phyloP scores from a whole-genome alignment of 2,329 filamentous ascomycete species.

The Elsinoe ampelina region DNA sequence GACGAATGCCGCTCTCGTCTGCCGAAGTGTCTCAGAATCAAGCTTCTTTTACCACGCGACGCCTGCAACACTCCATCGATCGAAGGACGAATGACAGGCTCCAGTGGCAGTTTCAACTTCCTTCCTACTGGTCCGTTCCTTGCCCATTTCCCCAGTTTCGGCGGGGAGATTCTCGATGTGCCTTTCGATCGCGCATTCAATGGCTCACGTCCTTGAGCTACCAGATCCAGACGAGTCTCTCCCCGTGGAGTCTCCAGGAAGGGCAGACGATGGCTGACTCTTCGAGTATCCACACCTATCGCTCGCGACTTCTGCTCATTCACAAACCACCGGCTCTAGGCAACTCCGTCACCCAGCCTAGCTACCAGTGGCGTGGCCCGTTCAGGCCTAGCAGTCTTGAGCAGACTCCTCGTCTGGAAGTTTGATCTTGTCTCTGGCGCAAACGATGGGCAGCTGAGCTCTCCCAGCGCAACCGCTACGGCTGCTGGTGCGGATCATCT shows the following conservation, averaged over 20 bases:
- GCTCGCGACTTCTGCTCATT: not conserved
- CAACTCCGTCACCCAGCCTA: not conserved
- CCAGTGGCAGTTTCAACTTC: not conserved
- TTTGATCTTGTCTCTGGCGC: not conserved
- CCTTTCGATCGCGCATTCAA: not conserved
- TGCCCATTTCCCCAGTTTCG: not conserved
- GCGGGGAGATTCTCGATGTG: not conserved
- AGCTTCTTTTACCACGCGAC: slow-evolving; percentile 7
- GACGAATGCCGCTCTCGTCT: not conserved
- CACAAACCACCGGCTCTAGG: not conserved
- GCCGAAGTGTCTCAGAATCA: not conserved
- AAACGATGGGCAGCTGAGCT: not conserved
- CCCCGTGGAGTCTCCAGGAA: slow-evolving; percentile 6
- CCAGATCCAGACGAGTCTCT: not conserved
- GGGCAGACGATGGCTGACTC: not conserved
- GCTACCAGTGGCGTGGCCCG: not conserved
- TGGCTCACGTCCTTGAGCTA: not conserved
- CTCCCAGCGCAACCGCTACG: not conserved
- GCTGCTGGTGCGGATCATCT: not conserved
- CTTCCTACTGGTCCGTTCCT: not conserved
- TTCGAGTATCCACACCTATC: slow-evolving; percentile 1
- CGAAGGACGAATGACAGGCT: not conserved
- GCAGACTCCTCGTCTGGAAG: not conserved
- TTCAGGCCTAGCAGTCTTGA: not conserved
- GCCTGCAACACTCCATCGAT: slow-evolving; percentile 6